Evolutionary conservation across 2,329 filamentous ascomycete species (phyloP).

Genomic region (Iodosphaeria phyllophila): DNA sequence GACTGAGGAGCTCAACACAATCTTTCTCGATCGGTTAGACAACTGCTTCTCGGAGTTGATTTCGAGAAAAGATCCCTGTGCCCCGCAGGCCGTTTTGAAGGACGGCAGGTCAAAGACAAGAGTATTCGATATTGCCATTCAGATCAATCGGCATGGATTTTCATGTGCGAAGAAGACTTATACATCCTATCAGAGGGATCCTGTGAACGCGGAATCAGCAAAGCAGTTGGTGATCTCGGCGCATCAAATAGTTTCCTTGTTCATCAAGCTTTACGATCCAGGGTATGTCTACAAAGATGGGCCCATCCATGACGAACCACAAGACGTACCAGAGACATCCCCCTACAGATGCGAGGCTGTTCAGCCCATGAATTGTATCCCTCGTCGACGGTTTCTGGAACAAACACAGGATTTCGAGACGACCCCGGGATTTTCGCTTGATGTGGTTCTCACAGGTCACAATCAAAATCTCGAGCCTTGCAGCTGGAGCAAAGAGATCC

Average conservation of each 20-base stretch:
- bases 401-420: constrained; percentile 25
- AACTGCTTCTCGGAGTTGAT: constrained; percentile 33
- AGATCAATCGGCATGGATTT: constrained; percentile 20
- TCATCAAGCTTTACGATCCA: constrained; percentile 29
- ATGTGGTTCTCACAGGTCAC: constrained; percentile 24
- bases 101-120: constrained; percentile 21
- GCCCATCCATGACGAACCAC: constrained; percentile 19
- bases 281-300: constrained; percentile 27
- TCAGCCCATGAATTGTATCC: constrained; percentile 26
- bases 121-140: constrained; percentile 28
- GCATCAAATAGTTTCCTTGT: constrained; percentile 30
- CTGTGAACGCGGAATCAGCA: constrained; percentile 22
- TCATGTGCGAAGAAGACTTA: constrained; percentile 25
- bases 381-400: constrained; percentile 23
- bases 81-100: constrained; percentile 19
- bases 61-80: constrained; percentile 29
- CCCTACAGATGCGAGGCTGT: constrained; percentile 22
- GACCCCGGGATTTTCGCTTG: constrained; percentile 29
- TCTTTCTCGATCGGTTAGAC: constrained; percentile 28
- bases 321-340: constrained; percentile 18
- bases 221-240: constrained; percentile 27
- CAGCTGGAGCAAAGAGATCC: constrained; percentile 20
- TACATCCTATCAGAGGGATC: constrained; percentile 29
- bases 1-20: constrained; percentile 27
- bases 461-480: constrained; percentile 15